These are phyloP conservation scores for Psilocybe azurescens DNA, from an alignment of 768 basidiomycete species.

Conservation along the genomic window DNA sequence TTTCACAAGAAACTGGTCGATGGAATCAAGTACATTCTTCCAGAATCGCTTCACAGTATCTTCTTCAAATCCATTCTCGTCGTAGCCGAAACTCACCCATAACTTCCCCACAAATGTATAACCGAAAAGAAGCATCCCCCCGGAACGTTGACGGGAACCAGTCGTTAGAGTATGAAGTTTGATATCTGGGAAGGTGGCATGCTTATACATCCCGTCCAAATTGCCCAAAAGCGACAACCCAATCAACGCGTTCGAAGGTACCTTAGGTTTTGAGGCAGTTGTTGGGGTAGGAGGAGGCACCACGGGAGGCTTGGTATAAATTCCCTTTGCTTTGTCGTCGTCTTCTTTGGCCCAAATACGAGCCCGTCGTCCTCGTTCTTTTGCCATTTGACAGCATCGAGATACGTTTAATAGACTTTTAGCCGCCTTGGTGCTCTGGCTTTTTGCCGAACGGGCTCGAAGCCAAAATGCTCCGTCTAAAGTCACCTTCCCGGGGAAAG, in stretches of 20 bases:
- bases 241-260: conserved; percentile 68
- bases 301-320: conserved; percentile 35
- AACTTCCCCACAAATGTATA: conserved; percentile 78
- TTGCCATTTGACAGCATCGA: conserved; percentile 68
- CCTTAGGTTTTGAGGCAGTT: conserved; percentile 33
- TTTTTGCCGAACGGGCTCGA: conserved; percentile 69
- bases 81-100: conserved; percentile 83
- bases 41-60: conserved; percentile 70
- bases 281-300: conserved; percentile 19
- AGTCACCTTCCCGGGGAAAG: conserved; percentile 50
- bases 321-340: conserved; percentile 61
- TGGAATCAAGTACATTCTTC: conserved; percentile 56
- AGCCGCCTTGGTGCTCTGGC: conserved; percentile 68
- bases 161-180: conserved; percentile 79
- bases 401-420: conserved; percentile 67
- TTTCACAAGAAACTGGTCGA: conserved; percentile 60
- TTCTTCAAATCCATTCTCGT: conserved; percentile 74
- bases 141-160: conserved; percentile 79
- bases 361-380: conserved; percentile 62
- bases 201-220: conserved; percentile 81
- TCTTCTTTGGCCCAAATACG: conserved; percentile 78
- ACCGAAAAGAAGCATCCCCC: conserved; percentile 83
- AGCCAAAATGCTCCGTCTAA: conserved; percentile 70
- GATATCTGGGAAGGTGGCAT: conserved; percentile 60
- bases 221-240: conserved; percentile 88